Evolutionary conservation across 345 rosid species (phyloP).

Genomic region (Odontarrhena argentea): DNA sequence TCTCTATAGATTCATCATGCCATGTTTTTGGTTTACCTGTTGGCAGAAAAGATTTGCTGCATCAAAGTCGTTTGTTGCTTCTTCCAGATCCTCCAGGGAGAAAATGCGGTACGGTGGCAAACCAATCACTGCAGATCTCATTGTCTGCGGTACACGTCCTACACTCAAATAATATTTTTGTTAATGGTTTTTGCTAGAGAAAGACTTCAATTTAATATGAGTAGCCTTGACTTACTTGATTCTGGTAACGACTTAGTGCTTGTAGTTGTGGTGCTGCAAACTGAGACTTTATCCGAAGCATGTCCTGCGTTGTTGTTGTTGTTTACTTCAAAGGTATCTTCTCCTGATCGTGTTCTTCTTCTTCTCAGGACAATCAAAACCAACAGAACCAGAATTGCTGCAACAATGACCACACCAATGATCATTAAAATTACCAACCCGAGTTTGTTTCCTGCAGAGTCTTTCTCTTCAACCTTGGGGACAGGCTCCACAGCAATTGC

Average conservation of each 20-base stretch:
- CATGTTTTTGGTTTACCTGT: slow-evolving; percentile 40
- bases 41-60: slow-evolving; percentile 59
- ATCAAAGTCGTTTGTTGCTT: slow-evolving; percentile 80
- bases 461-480: slow-evolving; percentile 37
- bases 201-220: background rate
- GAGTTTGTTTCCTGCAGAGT: slow-evolving; percentile 41
- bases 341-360: slow-evolving; percentile 39
- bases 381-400: slow-evolving; percentile 47
- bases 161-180: slow-evolving; percentile 26
- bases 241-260: slow-evolving; percentile 56
- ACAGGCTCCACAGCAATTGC: slow-evolving; percentile 80
- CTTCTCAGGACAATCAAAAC: slow-evolving; percentile 52
- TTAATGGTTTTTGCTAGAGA: slow-evolving; percentile 1
- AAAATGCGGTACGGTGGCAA: slow-evolving; percentile 71
- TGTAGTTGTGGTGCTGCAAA: slow-evolving; percentile 45
- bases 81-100: slow-evolving; percentile 81
- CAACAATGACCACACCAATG: slow-evolving; percentile 55
- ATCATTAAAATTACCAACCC: slow-evolving; percentile 62
- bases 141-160: slow-evolving; percentile 85
- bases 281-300: slow-evolving; percentile 53
- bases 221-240: slow-evolving; percentile 51
- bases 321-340: slow-evolving; percentile 40
- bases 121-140: slow-evolving; percentile 83
- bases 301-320: slow-evolving; percentile 45
- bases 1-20: background rate